phyloP scores from a whole-genome alignment of 2,329 filamentous ascomycete genomes.

The Xylariaceae sp. region DNA sequence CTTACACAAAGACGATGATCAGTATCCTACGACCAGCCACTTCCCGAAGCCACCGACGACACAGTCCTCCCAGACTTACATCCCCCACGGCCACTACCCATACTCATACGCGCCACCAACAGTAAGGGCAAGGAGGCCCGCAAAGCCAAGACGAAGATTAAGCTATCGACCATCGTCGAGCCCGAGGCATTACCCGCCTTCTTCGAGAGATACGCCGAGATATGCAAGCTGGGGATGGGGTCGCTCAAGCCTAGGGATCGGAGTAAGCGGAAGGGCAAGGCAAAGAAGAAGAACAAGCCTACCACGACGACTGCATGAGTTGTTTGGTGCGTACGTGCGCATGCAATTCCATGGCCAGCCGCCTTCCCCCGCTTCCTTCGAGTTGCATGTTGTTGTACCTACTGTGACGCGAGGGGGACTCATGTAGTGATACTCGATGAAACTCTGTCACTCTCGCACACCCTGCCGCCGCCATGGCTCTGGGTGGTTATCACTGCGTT shows the following conservation, averaged over 20 bases:
- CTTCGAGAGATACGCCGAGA: slow-evolving; percentile 84
- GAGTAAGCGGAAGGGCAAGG: slow-evolving; percentile 83
- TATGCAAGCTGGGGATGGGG: slow-evolving; percentile 88
- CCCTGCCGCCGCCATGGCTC: too few species aligned
- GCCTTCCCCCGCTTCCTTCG: too few species aligned
- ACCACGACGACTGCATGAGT: slow-evolving; percentile 28
- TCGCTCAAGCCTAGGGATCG: slow-evolving; percentile 92
- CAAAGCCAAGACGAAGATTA: slow-evolving; percentile 61
- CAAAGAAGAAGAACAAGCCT: slow-evolving; percentile 72
- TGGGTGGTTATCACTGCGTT: too few species aligned
- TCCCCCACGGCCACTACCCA: slow-evolving; percentile 66
- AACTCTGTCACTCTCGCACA: too few species aligned
- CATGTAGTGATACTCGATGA: too few species aligned
- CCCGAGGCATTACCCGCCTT: slow-evolving; percentile 79
- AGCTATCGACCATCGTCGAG: slow-evolving; percentile 83
- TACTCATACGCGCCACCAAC: slow-evolving; percentile 86
- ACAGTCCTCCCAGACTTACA: slow-evolving; percentile 67
- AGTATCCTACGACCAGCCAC: slow-evolving; percentile 55
- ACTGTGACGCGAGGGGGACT: too few species aligned
- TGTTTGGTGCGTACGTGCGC: not conserved
- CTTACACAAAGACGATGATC: not conserved
- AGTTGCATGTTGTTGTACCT: too few species aligned
- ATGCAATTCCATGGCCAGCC: too few species aligned
- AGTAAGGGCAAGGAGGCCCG: slow-evolving; percentile 69
- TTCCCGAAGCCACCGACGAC: slow-evolving; percentile 51